These are phyloP conservation scores for Trichophyton benhamiae DNA, from an alignment of 2,329 filamentous ascomycete species.

Conservation along the genomic window DNA sequence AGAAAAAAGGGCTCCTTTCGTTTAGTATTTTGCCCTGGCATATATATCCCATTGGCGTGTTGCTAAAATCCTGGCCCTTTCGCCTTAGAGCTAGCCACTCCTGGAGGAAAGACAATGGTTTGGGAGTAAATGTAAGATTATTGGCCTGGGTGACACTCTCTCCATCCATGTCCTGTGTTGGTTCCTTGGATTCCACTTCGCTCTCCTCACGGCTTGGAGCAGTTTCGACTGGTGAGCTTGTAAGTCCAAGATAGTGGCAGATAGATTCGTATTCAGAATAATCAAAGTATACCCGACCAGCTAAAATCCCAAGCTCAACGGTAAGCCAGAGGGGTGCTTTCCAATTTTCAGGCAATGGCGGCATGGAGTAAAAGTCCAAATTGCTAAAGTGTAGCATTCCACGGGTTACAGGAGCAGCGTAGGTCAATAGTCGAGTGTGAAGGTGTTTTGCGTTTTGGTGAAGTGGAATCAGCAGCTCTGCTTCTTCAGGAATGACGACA, in stretches of 20 bases:
- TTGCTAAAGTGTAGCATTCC: slow-evolving; percentile 49
- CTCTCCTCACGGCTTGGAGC: not conserved
- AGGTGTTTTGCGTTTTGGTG: slow-evolving; percentile 20
- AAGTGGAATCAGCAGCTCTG: slow-evolving; percentile 41
- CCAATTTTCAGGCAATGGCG: slow-evolving; percentile 32
- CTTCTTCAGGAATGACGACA: slow-evolving; percentile 52
- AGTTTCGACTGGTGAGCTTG: not conserved
- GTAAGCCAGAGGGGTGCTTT: slow-evolving; percentile 41
- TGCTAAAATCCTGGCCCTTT: slow-evolving; percentile 25
- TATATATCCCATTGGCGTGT: slow-evolving; percentile 27
- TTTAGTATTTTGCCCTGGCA: slow-evolving; percentile 21
- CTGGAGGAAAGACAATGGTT: slow-evolving; percentile 21
- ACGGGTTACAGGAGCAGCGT: slow-evolving; percentile 48
- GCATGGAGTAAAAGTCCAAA: slow-evolving; percentile 43
- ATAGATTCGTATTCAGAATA: slow-evolving; percentile 18
- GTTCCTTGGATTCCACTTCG: not conserved
- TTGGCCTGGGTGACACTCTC: not conserved
- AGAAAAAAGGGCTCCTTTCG: slow-evolving; percentile 21
- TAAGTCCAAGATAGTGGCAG: slow-evolving; percentile 7
- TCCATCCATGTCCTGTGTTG: not conserved
- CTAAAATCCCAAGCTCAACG: slow-evolving; percentile 48
- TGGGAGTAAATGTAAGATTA: slow-evolving; percentile 7
- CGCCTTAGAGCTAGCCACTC: slow-evolving; percentile 25
- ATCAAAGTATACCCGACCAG: slow-evolving; percentile 45
- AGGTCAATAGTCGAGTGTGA: slow-evolving; percentile 40